Base-by-base conservation (phyloP, 371 early-diverging fungal genomes). In the Zychaea mexicana region DNA sequence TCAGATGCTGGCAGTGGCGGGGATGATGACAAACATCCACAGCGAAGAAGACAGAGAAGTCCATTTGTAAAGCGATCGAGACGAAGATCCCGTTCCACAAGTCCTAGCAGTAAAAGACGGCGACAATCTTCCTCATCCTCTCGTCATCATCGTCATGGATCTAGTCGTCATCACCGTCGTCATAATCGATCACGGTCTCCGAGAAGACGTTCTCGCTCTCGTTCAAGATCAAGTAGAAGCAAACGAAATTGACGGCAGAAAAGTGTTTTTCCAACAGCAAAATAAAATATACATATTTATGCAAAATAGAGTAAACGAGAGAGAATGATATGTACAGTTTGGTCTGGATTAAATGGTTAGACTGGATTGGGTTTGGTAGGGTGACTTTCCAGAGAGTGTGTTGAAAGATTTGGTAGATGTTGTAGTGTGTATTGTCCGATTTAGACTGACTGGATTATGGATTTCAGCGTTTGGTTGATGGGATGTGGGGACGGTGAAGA, bases 1-100 rank as follows among this genome's bases (percentile, higher is more conserved):
- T 42, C 36, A 36, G 42, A 42, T 17, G 36, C 42, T 56, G 32
- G 52, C 4, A 17, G 22, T 12, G 32, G 5, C 33, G 62, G 27
- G 28, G 53, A 17, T 57, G 17, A 5, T 56, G 53, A 32, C n/a
- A 15, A 22, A 52, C 61, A 52, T 61, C 67, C 15, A 46, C 36
- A 39, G 42, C 42, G 15, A 42, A 42, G 15, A 42, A 42, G 42
- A 15, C 42, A n/a, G n/a, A 13, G 42, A 4, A 42, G 42, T 42
- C 42, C 42, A 42, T 42, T n/a, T 15, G 15, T 42, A 42, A 42
- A 42, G 15, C 42, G 42, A 12, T 42, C 42, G 3, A 42, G n/a
- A 15, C 42, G n/a, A 17, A 7, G 42, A 42, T 42, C 42, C n/a
- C 42, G 42, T 6, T 42, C 42, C 4, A 42, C 17, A 42, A 42